Base-by-base conservation (phyloP, 2,329 filamentous ascomycete species). In the Diaporthe citriasiana region DNA sequence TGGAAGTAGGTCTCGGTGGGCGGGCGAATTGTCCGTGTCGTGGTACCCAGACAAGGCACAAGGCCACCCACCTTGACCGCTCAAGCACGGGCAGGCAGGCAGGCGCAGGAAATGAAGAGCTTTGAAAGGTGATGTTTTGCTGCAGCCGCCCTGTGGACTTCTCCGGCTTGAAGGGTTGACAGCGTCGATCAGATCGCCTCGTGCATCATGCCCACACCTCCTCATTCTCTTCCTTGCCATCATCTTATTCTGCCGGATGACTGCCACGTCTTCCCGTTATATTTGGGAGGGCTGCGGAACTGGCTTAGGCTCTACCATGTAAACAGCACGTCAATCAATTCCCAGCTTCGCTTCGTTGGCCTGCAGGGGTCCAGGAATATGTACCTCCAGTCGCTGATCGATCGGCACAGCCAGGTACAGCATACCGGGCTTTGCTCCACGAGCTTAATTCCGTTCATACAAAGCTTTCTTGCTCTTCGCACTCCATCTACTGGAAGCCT, bases 121-220 rank as follows among this genome's bases (percentile, higher is more conserved):
- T n/a, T n/a, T n/a, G n/a, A n/a, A n/a, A n/a, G n/a, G n/a, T n/a
- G n/a, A n/a, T n/a, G n/a, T n/a, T n/a, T n/a, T n/a, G n/a, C n/a
- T n/a, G n/a, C n/a, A n/a, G n/a, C n/a, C n/a, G n/a, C n/a, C n/a
- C n/a, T n/a, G n/a, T n/a, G n/a, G n/a, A n/a, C n/a, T n/a, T n/a
- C n/a, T n/a, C 22, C 33, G 22, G 22, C 10, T 17, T 25, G 22
- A 27, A 40, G 22, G 35, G 30, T 38, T 57, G 55, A 57, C 55
- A 57, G 55, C 55, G 55, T 38, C 55, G 55, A 57, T 57, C 55
- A 33, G 55, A 57, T 57, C 55, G 22, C 55, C 30, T 25, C 17
- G 19, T 57, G 55, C 55, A 56, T n/a, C n/a, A n/a, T n/a, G 27
- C 6, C 17, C 30, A 27, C 27, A 33, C 53, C 53, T 27, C 53